Evolutionary conservation across 2,329 filamentous ascomycete genomes (phyloP), one percentile per base, ranked within the genome.

Genomic region (Nigrospora oryzae): DNA sequence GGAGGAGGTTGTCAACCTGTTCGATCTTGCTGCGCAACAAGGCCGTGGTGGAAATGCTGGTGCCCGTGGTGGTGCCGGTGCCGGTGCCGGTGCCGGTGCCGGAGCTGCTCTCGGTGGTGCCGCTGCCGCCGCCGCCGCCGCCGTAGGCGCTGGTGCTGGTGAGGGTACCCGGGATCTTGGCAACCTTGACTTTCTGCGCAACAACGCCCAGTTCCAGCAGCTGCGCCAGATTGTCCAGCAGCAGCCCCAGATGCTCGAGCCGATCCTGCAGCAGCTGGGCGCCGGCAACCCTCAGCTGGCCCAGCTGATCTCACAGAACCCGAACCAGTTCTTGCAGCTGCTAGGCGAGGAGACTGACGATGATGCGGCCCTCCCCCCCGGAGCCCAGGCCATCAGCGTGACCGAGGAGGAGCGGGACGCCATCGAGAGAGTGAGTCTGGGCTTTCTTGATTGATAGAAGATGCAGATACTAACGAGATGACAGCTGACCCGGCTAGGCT

Each of bases 131-230:
- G 68, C 65, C 1, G 63, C 62, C 0, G 71, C 68, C 19, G 69
- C 70, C 13, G 71, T 68, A 3, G 75, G 67, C 11, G 73, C 68
- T 33, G 75, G 70, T 32, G 73, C 66, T 34, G 66, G 57, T 38
- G 74, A 64, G 41, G 67, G 59, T 31, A 64, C 57, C 15, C 67
- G 63, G 16, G 66, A 61, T 44, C 70, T 65, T 38, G 68, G 68
- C 47, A 94, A 90, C 60, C 79, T 98, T 47, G 91, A 97, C 53
- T 97, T 95, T 64, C 74, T 98, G 45, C 84, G 93, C 59, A 88
- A 90, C 66, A 97, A 97, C 64, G 84, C 90, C 19, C 91, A 97
- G 66, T 98, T 98, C 70, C 93, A 97, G 69, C 93, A 98, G 69
- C 79, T 98, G 48, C 86, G 93, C 51, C 90, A 96, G 68, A 84